Percentiles rank a stretch among this genome's conserved stretches.
These are phyloP conservation scores for Aquilaria malaccensis DNA, from an alignment of 345 rosid genomes.

Conservation along the genomic window DNA sequence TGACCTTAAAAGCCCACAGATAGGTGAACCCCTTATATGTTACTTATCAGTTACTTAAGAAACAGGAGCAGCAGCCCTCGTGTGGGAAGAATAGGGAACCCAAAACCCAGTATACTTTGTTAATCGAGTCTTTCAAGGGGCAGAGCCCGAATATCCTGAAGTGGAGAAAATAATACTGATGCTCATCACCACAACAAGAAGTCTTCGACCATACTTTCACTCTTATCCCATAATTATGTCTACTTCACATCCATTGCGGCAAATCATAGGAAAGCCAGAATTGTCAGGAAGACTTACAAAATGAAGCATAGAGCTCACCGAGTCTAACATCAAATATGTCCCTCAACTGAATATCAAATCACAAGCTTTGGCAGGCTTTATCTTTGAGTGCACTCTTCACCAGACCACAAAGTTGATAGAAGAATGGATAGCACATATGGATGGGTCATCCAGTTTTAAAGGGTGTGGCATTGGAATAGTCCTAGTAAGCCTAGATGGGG, in stretches of 20 bases:
- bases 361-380: neutral
- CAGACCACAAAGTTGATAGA: neutral
- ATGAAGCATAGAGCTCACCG: neutral
- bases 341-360: neutral
- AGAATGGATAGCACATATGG: neutral
- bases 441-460: neutral
- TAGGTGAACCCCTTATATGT: neutral
- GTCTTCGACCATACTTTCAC: neutral
- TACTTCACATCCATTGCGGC: neutral
- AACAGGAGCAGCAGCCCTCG: neutral
- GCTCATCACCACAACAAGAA: neutral
- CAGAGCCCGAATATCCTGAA: neutral
- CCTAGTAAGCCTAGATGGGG: neutral
- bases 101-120: neutral
- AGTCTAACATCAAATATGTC: neutral
- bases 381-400: neutral
- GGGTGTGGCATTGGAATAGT: neutral
- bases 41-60: neutral
- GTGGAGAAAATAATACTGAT: neutral
- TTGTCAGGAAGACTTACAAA: neutral
- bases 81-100: neutral
- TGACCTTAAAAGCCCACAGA: neutral
- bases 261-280: neutral
- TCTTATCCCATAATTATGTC: neutral
- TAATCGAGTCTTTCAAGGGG: neutral